Conservation (phyloP, 129 eudicot genomes). For the Dittrichia graveolens region DNA sequence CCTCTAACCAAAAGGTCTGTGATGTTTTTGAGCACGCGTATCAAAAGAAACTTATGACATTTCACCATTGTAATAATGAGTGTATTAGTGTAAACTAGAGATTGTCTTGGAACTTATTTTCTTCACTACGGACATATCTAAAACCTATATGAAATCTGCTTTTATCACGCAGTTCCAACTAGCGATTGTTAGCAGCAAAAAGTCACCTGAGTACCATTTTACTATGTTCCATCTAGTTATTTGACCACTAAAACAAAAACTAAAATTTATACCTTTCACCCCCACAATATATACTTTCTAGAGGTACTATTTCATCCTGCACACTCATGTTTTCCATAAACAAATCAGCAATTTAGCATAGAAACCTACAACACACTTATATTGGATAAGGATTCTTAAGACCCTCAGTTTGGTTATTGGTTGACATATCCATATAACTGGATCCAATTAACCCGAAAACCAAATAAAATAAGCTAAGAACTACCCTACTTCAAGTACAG, state of each 20-base stretch:
- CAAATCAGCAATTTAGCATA: background rate
- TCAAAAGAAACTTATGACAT: background rate
- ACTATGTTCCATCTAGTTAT: too few species aligned
- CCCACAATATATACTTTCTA: too few species aligned
- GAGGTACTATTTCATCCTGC: background rate
- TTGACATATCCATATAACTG: too few species aligned
- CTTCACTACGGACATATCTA: background rate
- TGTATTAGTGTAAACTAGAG: background rate
- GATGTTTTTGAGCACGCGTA: background rate
- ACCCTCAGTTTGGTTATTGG: too few species aligned
- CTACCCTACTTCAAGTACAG: background rate
- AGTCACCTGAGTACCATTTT: too few species aligned
- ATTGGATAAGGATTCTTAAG: background rate
- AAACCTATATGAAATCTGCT: background rate
- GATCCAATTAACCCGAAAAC: too few species aligned
- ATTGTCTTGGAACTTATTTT: constrained; percentile 3
- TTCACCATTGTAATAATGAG: background rate
- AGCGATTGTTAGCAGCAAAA: background rate
- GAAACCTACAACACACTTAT: background rate
- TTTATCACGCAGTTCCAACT: constrained; percentile 13
- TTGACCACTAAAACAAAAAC: too few species aligned
- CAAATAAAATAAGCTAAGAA: too few species aligned
- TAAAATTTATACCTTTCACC: too few species aligned
- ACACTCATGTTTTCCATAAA: background rate
- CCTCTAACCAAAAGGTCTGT: background rate